Conservation (phyloP, 2,329 filamentous ascomycete genomes). For the Fusarium concolor region DNA sequence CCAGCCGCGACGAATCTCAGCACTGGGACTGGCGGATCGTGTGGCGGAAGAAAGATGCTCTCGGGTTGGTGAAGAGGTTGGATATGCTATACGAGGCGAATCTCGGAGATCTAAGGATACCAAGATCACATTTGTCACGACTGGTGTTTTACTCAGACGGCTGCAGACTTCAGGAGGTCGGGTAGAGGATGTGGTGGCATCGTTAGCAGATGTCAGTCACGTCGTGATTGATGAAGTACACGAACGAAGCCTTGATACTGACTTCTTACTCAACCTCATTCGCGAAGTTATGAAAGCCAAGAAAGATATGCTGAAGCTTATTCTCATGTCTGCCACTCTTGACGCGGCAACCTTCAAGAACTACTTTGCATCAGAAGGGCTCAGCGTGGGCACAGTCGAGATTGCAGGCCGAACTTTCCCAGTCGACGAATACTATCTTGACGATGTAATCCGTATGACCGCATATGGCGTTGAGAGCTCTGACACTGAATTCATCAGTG, state of each 20-base stretch:
- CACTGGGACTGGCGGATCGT: constrained; percentile 90
- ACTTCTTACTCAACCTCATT: constrained; percentile 93
- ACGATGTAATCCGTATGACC: constrained; percentile 89
- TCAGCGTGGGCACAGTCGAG: constrained; percentile 74
- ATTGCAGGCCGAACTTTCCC: constrained; percentile 92
- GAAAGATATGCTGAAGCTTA: constrained; percentile 85
- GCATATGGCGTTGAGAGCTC: constrained; percentile 71
- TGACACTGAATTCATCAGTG: constrained; percentile 58
- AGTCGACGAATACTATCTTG: constrained; percentile 89
- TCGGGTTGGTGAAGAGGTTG: constrained; percentile 85
- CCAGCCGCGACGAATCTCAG: constrained; percentile 93
- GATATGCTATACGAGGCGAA: constrained; percentile 96
- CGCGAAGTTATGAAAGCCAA: constrained; percentile 85
- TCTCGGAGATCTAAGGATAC: constrained; percentile 83
- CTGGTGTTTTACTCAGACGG: constrained; percentile 91
- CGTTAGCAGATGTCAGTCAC: constrained; percentile 90
- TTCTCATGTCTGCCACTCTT: constrained; percentile 98
- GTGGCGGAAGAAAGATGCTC: constrained; percentile 92
- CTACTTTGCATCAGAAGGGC: constrained; percentile 78
- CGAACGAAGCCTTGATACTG: constrained; percentile 96
- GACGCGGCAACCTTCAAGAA: constrained; percentile 75
- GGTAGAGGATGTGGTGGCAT: constrained; percentile 81
- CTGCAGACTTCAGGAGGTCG: constrained; percentile 90
- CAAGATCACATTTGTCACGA: constrained; percentile 98
- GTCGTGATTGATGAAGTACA: constrained; percentile 97